Conservation (phyloP, 257 asterid genomes). For the Jaltomata sinuosa region DNA sequence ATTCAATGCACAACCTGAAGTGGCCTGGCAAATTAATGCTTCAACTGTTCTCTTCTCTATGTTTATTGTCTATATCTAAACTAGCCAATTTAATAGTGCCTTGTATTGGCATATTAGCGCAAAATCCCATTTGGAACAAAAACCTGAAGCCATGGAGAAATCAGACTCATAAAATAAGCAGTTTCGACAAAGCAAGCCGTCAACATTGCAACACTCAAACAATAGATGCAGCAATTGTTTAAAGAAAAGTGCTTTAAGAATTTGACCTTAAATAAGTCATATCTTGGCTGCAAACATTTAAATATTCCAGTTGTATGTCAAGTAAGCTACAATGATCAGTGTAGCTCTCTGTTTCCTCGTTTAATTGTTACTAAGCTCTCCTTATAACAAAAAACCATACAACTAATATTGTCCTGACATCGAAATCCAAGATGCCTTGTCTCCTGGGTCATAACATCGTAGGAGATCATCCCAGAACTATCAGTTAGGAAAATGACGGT, state of each 20-base stretch:
- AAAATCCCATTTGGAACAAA: not conserved
- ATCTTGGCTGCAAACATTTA: not conserved
- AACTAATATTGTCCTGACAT: not conserved
- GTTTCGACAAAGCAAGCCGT: not conserved
- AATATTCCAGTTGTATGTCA: not conserved
- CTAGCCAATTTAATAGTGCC: not conserved
- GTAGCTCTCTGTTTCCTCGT: not conserved
- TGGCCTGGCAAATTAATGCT: not conserved
- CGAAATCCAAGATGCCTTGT: not conserved
- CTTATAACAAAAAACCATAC: not conserved
- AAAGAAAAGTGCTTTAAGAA: not conserved
- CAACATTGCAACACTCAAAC: too few species aligned
- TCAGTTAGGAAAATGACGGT: not conserved
- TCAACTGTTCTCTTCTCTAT: not conserved
- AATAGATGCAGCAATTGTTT: not conserved
- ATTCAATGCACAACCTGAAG: not conserved
- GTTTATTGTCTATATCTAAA: not conserved
- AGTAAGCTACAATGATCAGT: not conserved
- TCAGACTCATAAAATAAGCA: not conserved
- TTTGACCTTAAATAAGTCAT: not conserved
- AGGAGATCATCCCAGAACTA: not conserved
- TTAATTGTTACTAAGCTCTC: not conserved
- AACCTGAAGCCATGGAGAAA: not conserved
- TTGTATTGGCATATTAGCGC: not conserved
- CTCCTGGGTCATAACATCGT: not conserved